Conservation (phyloP, 306 rosid genomes). For the Inga oerstediana region DNA sequence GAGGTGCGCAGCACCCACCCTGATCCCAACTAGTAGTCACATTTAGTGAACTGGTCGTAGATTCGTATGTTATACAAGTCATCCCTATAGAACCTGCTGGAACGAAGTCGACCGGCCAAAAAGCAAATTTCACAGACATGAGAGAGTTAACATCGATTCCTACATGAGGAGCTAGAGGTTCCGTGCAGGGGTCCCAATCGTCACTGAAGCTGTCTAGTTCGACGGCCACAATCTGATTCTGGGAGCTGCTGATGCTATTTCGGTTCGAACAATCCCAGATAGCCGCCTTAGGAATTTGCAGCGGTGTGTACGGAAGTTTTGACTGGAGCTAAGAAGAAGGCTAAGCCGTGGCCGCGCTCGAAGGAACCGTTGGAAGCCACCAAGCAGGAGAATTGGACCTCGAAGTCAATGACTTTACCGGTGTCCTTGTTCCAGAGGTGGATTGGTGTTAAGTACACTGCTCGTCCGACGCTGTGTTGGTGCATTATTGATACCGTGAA, state of each 20-base stretch:
- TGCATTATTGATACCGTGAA: no score
- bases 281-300: neutral
- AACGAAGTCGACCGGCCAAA: neutral
- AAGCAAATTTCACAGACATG: neutral
- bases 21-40: neutral
- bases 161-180: no score
- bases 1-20: no score
- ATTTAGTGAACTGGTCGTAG: neutral
- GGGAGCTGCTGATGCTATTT: no score
- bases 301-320: constrained; percentile 32
- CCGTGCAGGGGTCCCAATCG: neutral
- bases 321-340: constrained; percentile 53
- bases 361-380: neutral
- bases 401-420: neutral
- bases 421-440: constrained; percentile 7
- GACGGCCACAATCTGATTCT: no score
- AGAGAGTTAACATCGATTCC: no score
- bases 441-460: neutral
- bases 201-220: no score
- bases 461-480: neutral
- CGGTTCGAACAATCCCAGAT: no score
- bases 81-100: neutral
- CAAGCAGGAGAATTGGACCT: constrained; percentile 20
- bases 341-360: constrained; percentile 45
- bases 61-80: constrained; percentile 25